Conservation (phyloP, 805 yeast genomes). For the Allodekkera sacchari region DNA sequence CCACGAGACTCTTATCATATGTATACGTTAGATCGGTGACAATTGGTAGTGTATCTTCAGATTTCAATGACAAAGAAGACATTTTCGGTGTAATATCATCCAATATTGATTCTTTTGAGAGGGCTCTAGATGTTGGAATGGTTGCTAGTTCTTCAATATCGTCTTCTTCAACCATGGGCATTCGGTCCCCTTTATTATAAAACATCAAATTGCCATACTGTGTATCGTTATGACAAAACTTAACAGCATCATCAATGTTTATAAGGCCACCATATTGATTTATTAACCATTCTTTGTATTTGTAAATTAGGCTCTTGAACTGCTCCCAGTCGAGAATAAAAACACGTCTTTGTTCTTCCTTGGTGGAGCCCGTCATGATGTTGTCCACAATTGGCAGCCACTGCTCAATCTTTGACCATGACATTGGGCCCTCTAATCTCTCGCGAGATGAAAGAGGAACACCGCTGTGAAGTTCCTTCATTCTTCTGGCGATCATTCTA, state of each 20-base stretch:
- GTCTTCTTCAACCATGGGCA: constrained; percentile 19
- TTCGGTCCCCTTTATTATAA: constrained; percentile 23
- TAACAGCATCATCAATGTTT: constrained; percentile 40
- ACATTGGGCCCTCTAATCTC: constrained; percentile 48
- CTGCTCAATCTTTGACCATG: constrained; percentile 61
- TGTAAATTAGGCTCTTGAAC: constrained; percentile 39
- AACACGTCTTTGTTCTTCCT: constrained; percentile 29
- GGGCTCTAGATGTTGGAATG: not conserved
- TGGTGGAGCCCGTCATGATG: constrained; percentile 29
- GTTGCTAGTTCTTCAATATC: constrained; percentile 15
- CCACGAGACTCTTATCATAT: constrained; percentile 66
- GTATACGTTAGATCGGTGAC: constrained; percentile 22
- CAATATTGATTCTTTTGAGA: not conserved
- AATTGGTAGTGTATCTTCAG: constrained; percentile 17
- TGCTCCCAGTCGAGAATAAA: constrained; percentile 39
- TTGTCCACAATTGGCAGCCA: constrained; percentile 53
- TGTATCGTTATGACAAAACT: constrained; percentile 92
- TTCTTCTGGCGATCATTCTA: constrained; percentile 85
- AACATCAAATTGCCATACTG: constrained; percentile 91
- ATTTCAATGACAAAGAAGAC: constrained; percentile 10
- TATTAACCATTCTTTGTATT: constrained; percentile 59
- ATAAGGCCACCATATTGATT: constrained; percentile 34
- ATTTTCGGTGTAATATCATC: constrained; percentile 12
- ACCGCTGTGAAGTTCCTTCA: constrained; percentile 88
- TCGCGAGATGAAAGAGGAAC: constrained; percentile 58